Percentiles rank a stretch among this genome's conserved stretches.
Conservation (phyloP, 352 stramenopile genomes). For the Pythium plurisporium region DNA sequence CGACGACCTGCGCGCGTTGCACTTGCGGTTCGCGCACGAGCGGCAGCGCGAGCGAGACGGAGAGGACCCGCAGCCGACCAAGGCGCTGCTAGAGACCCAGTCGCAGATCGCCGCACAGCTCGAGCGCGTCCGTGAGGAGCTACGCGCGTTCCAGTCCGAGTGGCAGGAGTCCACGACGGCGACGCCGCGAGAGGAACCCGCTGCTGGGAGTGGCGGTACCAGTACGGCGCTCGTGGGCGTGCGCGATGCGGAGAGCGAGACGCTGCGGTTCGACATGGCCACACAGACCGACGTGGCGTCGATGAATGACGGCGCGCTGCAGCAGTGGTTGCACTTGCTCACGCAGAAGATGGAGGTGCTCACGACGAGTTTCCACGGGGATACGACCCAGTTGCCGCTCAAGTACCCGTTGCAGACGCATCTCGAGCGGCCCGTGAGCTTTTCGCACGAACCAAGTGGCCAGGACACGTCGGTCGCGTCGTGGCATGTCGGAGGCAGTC, state of each 20-base stretch:
- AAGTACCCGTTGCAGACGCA: conserved; percentile 18
- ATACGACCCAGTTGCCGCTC: conserved; percentile 28
- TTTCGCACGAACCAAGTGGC: background rate
- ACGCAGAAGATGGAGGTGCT: conserved; percentile 40
- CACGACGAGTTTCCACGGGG: conserved; percentile 33
- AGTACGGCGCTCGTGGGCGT: background rate
- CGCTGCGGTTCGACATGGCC: conserved; percentile 18
- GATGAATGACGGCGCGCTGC: conserved; percentile 26
- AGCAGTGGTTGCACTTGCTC: conserved; percentile 43
- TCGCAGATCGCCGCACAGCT: conserved; percentile 33
- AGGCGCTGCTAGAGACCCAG: conserved; percentile 11
- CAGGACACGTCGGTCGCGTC: conserved; percentile 11
- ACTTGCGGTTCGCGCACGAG: conserved; percentile 30
- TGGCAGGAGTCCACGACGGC: conserved; percentile 17
- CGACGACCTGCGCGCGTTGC: conserved; percentile 24
- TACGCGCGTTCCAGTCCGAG: conserved; percentile 42
- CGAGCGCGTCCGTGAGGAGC: conserved; percentile 37
- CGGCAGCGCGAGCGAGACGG: conserved; percentile 14
- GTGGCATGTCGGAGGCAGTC: conserved; percentile 32
- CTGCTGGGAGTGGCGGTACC: background rate
- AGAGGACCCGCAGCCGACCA: background rate
- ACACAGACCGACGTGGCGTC: conserved; percentile 27
- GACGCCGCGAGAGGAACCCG: background rate
- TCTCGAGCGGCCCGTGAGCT: conserved; percentile 8
- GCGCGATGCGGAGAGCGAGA: background rate